Evolutionary conservation across 2,329 filamentous ascomycete genomes (phyloP), one percentile per base, ranked within the genome.

Genomic region (Truncatella angustata): DNA sequence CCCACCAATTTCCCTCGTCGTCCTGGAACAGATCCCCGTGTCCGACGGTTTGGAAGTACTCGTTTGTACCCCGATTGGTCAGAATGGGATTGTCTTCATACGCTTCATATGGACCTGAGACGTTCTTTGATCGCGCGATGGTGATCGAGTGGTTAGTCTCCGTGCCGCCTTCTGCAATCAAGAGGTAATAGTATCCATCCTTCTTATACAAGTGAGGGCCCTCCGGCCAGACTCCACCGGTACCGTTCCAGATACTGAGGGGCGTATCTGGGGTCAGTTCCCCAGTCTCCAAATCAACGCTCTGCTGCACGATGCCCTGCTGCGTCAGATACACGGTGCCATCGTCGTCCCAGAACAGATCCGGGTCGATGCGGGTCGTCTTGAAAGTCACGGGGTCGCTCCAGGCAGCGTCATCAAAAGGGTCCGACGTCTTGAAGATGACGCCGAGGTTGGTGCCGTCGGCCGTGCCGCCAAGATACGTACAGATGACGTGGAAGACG

Each of bases 81-180:
- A 74, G 58, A 14, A 75, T 63, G 0, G 73, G 73, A 54, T 75
- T 75, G 10, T 61, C 44, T 10, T 62, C 56, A 46, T 63, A 69
- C 0, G 58, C 55, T 21, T 70, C 66, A 45, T 71, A 75, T 0
- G 71, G 73, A 0, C 71, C 73, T 6, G 50, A 66, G 9, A 72
- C 63, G 23, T 61, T 56, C 9, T 48, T 58, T 0, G 69, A 63
- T 1, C 71, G 62, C 0, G 70, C 70, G 20, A 73, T 69, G 1
- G 66, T 70, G 12, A 69, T 60, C 32, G 66, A 63, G 45, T 75
- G 73, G 10, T 67, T 58, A 2, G 60, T 61, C 4, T 60, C 65
- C 1, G 75, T 78, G 6, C 75, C 76, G 0, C 74, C 74, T 40
- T 77, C 73, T 0, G 73, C 70, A 4, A 74, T 75, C 42, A 76